Percentiles rank a stretch among this genome's conserved stretches.
These are phyloP conservation scores for Silene vulgaris DNA, from an alignment of 179 eudicot genomes.

Conservation along the genomic window DNA sequence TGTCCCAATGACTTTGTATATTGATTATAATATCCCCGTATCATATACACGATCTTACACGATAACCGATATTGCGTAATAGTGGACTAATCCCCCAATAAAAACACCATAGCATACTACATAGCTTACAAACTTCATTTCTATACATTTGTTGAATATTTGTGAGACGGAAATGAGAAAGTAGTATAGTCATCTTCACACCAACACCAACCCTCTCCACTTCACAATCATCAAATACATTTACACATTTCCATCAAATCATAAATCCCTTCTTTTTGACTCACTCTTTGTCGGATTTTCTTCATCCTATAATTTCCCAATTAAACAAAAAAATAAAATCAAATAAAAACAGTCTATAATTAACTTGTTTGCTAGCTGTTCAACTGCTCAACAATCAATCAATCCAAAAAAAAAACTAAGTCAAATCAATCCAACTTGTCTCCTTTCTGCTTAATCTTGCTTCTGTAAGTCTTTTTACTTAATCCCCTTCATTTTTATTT, in stretches of 20 bases:
- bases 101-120: too few relatives aligned
- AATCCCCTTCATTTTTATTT: slow-evolving; percentile 5
- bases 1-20: too few relatives aligned
- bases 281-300: slow-evolving; percentile 5
- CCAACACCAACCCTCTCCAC: slow-evolving; percentile 9
- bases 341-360: background rate
- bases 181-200: background rate
- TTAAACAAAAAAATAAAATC: background rate
- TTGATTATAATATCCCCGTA: too few relatives aligned
- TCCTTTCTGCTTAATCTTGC: slow-evolving; percentile 27
- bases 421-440: slow-evolving; percentile 19
- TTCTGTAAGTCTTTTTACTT: slow-evolving; percentile 25
- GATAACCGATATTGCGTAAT: too few relatives aligned
- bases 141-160: too few relatives aligned
- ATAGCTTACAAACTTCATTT: too few relatives aligned
- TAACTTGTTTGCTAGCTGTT: slow-evolving; percentile 11
- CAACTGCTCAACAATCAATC: slow-evolving; percentile 25
- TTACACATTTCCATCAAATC: background rate
- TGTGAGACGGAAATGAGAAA: too few relatives aligned
- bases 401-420: slow-evolving; percentile 18
- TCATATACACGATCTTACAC: too few relatives aligned
- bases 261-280: slow-evolving; percentile 4
- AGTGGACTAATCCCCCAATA: too few relatives aligned
- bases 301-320: slow-evolving; percentile 7
- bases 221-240: background rate